Evolutionary conservation across 148 eudicot species (phyloP).

Genomic region (Beta vulgaris): DNA sequence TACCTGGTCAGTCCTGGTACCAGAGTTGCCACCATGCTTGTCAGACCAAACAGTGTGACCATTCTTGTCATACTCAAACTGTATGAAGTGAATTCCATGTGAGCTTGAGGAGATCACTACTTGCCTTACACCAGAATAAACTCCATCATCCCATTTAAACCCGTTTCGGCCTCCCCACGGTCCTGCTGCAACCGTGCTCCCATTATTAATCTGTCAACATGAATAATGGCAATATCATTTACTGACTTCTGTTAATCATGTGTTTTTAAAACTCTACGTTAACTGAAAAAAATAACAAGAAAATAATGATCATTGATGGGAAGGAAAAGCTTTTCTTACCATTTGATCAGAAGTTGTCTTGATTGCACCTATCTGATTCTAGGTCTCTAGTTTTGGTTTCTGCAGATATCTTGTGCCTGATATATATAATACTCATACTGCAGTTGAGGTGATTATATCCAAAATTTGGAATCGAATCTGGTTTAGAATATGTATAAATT

Average conservation of each 20-base stretch:
- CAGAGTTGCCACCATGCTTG: constrained; percentile 27
- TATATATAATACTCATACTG: not conserved
- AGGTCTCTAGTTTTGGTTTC: not conserved
- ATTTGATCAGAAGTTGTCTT: too few species aligned
- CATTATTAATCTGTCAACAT: constrained; percentile 11
- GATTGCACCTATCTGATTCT: too few species aligned
- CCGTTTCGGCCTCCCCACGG: constrained; percentile 44
- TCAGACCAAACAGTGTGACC: constrained; percentile 30
- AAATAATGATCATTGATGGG: not conserved
- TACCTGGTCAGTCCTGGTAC: constrained; percentile 33
- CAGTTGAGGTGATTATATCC: not conserved
- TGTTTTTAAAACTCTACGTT: too few species aligned
- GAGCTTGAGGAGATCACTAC: constrained; percentile 28
- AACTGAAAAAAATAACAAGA: not conserved
- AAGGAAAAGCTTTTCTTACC: not conserved
- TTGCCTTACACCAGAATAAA: constrained; percentile 28
- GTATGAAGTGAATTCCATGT: constrained; percentile 26
- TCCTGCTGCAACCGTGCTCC: constrained; percentile 16
- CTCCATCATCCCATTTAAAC: constrained; percentile 39
- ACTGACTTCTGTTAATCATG: too few species aligned
- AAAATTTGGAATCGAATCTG: not conserved
- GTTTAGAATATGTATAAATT: too few species aligned
- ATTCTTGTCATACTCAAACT: constrained; percentile 29
- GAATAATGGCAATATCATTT: not conserved
- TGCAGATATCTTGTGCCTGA: not conserved